Percentiles rank a stretch among this genome's conserved stretches.
Conservation (phyloP, 2,329 filamentous ascomycete species). For the Clonostachys sp. region DNA sequence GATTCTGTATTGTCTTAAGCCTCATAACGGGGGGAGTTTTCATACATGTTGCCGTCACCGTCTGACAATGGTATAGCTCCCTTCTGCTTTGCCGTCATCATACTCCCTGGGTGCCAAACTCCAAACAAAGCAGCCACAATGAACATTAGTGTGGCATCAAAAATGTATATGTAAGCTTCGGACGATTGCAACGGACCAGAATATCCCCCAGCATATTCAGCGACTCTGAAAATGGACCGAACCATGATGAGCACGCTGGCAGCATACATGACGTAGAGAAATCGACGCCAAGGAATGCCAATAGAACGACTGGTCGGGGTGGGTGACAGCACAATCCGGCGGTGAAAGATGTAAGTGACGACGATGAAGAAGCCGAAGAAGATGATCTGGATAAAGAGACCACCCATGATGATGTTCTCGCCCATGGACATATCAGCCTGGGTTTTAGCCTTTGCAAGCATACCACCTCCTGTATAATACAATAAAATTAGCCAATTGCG, state of each 20-base stretch:
- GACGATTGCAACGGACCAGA: constrained; percentile 27
- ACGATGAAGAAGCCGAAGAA: constrained; percentile 48
- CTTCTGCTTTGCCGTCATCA: too few relatives aligned
- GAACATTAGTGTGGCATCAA: constrained; percentile 33
- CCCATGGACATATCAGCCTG: constrained; percentile 15
- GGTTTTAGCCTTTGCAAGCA: constrained; percentile 9
- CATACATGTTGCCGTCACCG: too few relatives aligned
- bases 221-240: constrained; percentile 34
- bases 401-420: constrained; percentile 43
- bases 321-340: constrained; percentile 2
- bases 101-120: too few relatives aligned
- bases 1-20: too few relatives aligned
- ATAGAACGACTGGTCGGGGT: too few relatives aligned
- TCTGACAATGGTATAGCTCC: too few relatives aligned
- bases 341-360: constrained; percentile 37
- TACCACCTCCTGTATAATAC: constrained; percentile 18
- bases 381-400: constrained; percentile 49
- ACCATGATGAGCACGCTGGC: constrained; percentile 30
- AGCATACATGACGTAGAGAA: constrained; percentile 21
- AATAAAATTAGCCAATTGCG: constrained; percentile 3
- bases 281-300: neutral
- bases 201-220: constrained; percentile 36
- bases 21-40: too few relatives aligned
- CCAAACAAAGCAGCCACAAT: neutral
- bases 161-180: constrained; percentile 32